A percentile compares a stretch with the other conserved stretches of the same genome.
Evolutionary conservation across 176 grass and related monocot genomes (phyloP).

Genomic region (Echinochloa phyllopogon): DNA sequence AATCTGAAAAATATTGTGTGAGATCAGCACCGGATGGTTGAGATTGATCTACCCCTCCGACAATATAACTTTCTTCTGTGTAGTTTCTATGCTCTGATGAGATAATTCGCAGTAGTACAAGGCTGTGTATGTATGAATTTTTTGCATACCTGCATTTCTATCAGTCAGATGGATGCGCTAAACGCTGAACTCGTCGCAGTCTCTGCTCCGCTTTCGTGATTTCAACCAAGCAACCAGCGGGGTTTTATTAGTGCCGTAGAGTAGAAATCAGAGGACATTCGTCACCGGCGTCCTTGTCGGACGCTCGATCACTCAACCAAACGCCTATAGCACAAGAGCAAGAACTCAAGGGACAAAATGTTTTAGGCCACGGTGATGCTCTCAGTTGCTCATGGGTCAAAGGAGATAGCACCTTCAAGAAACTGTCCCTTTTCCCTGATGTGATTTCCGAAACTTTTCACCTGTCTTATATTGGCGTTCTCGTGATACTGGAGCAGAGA

Average conservation of each 20-base stretch:
- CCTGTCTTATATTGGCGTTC: neutral
- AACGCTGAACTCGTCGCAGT: neutral
- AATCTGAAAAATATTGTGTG: neutral
- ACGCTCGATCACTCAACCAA: constrained; percentile 42
- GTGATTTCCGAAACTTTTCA: neutral
- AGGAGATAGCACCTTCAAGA: neutral
- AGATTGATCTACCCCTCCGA: neutral
- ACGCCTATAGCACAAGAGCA: constrained; percentile 30
- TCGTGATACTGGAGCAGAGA: neutral
- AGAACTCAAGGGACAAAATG: neutral
- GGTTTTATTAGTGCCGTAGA: constrained; percentile 27
- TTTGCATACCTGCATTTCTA: neutral
- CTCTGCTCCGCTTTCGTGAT: constrained; percentile 31
- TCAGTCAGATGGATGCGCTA: neutral
- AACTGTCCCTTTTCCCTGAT: constrained; percentile 18
- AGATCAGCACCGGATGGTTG: too few species aligned
- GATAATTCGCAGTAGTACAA: neutral
- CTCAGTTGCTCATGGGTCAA: neutral
- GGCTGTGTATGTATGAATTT: neutral
- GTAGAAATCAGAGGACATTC: neutral
- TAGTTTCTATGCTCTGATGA: too few species aligned
- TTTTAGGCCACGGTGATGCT: neutral
- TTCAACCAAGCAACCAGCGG: constrained; percentile 38
- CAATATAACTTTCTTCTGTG: neutral
- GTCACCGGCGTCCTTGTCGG: constrained; percentile 9